Evolutionary conservation across 176 grass and related monocot genomes (phyloP).

Genomic region (Oryza glumipatula): DNA sequence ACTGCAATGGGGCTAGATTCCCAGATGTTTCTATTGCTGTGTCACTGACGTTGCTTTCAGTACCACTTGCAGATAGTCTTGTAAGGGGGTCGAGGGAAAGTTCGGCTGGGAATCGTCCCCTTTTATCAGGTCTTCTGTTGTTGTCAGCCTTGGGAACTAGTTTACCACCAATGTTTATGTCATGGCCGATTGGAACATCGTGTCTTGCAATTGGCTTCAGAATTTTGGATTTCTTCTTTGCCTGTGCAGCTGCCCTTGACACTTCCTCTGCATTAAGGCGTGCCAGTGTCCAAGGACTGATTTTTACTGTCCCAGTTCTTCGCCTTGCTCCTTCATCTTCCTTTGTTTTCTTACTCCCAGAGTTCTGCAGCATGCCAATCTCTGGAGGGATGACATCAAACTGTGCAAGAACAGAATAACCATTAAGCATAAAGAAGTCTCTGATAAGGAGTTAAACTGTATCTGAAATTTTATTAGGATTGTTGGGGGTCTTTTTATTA

Average conservation of each 20-base stretch:
- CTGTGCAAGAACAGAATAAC: slow-evolving; percentile 44
- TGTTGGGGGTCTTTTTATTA: background rate
- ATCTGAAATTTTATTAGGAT: background rate
- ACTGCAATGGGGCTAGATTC: slow-evolving; percentile 82
- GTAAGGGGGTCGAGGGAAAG: slow-evolving; percentile 79
- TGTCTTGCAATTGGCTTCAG: slow-evolving; percentile 71
- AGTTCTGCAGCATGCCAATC: slow-evolving; percentile 63
- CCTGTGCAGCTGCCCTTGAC: slow-evolving; percentile 83
- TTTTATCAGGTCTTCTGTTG: slow-evolving; percentile 44
- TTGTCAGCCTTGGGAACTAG: slow-evolving; percentile 35
- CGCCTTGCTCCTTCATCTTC: slow-evolving; percentile 69
- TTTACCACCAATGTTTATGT: slow-evolving; percentile 45
- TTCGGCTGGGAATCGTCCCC: slow-evolving; percentile 55
- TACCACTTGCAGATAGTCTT: slow-evolving; percentile 65
- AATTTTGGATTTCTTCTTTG: slow-evolving; percentile 88
- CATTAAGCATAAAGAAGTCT: slow-evolving; percentile 7
- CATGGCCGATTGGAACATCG: slow-evolving; percentile 37
- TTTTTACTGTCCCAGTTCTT: slow-evolving; percentile 78
- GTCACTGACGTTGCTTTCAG: slow-evolving; percentile 62
- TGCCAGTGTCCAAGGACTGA: slow-evolving; percentile 94
- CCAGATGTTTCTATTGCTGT: slow-evolving; percentile 53
- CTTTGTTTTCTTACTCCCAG: slow-evolving; percentile 61
- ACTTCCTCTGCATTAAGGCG: slow-evolving; percentile 97
- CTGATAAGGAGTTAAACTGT: background rate
- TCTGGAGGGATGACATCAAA: slow-evolving; percentile 96